Conservation (phyloP, 2,329 filamentous ascomycete species). For the Penicillium sp. region DNA sequence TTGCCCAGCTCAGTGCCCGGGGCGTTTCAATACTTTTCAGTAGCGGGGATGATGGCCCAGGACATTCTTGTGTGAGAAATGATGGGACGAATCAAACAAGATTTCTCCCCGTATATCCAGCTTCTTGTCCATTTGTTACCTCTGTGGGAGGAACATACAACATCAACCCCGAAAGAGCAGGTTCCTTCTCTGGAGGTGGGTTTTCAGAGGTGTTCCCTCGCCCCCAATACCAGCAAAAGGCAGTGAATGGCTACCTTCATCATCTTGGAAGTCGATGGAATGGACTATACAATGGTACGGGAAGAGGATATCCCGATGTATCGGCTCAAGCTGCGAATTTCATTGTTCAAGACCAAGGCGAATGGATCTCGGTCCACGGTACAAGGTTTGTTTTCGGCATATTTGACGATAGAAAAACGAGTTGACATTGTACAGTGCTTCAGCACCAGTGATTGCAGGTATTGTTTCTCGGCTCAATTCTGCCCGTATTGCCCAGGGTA, state of each 20-base stretch:
- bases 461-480: conserved; percentile 66
- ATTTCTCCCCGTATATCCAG: conserved; percentile 57
- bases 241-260: conserved; percentile 46
- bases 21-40: conserved; percentile 66
- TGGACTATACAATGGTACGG: conserved; percentile 51
- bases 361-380: conserved; percentile 43
- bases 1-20: conserved; percentile 63
- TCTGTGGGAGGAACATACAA: conserved; percentile 59
- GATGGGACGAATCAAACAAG: conserved; percentile 53
- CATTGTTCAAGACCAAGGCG: conserved; percentile 41
- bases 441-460: conserved; percentile 61
- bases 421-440: conserved; percentile 44
- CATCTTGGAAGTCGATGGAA: conserved; percentile 43
- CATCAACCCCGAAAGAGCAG: conserved; percentile 53
- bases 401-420: background rate
- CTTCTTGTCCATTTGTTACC: conserved; percentile 62
- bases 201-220: conserved; percentile 52
- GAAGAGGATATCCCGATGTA: conserved; percentile 62
- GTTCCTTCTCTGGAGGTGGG: conserved; percentile 52
- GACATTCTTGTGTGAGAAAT: conserved; percentile 54
- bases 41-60: conserved; percentile 63
- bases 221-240: conserved; percentile 48
- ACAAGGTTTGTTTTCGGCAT: conserved; percentile 38
- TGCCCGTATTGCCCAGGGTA: conserved; percentile 55
- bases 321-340: conserved; percentile 54